Percentiles rank a stretch among this genome's conserved stretches.
Evolutionary conservation across 169 alveolate species (phyloP).

Genomic region (Plasmodium malariae): DNA sequence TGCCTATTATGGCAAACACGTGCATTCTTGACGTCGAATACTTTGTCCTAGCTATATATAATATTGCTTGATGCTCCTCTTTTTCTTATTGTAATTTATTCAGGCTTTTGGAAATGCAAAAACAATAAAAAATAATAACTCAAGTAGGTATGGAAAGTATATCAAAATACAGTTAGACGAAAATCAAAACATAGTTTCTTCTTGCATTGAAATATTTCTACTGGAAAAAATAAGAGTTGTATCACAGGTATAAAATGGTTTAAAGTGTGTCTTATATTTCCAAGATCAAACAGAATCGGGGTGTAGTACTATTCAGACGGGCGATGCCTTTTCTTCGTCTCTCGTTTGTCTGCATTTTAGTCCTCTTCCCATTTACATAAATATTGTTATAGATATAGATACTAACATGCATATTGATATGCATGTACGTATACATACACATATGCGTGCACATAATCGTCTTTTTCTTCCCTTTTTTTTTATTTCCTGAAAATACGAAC

Average conservation of each 20-base stretch:
- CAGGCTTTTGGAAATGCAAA: slow-evolving; percentile 99
- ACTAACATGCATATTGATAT: neutral
- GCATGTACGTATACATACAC: no score
- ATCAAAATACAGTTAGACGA: slow-evolving; percentile 93
- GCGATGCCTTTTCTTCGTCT: no score
- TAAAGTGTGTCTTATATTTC: no score
- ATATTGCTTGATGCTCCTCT: neutral
- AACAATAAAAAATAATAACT: slow-evolving; percentile 97
- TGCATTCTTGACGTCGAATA: no score
- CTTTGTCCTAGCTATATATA: no score
- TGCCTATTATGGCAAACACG: no score
- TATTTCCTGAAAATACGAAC: neutral
- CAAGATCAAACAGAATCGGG: no score
- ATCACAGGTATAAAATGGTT: slow-evolving; percentile 76
- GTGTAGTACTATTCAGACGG: no score
- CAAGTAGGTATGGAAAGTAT: slow-evolving; percentile 98
- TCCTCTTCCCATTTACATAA: neutral
- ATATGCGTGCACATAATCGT: no score
- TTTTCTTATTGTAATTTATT: slow-evolving; percentile 89
- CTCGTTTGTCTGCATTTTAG: neutral
- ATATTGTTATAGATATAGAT: neutral
- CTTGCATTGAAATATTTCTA: slow-evolving; percentile 65
- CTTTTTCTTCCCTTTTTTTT: neutral
- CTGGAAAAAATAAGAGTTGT: slow-evolving; percentile 75
- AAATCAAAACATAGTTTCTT: slow-evolving; percentile 60